Percentiles rank a stretch among this genome's conserved stretches.
phyloP scores from a whole-genome alignment of 2,329 filamentous ascomycete genomes.

The Chaetoscypha palmicola region DNA sequence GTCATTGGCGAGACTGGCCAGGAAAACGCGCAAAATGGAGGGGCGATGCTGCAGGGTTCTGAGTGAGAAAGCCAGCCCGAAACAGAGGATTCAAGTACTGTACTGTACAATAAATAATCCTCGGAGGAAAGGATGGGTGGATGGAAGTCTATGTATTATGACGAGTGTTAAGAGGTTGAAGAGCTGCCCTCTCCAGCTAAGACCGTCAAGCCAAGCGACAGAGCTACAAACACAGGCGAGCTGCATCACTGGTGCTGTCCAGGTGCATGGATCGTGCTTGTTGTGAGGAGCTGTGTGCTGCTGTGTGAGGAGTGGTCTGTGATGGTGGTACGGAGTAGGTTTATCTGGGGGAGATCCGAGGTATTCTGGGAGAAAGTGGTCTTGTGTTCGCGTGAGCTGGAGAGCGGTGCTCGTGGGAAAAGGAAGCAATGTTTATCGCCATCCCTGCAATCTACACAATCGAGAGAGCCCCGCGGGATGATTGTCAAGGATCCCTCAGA shows the following conservation, averaged over 20 bases:
- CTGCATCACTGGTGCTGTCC: no score
- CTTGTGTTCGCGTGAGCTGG: slow-evolving; percentile 6
- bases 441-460: slow-evolving; percentile 21
- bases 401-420: slow-evolving; percentile 7
- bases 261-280: slow-evolving; percentile 2
- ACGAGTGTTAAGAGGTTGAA: no score
- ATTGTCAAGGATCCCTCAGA: slow-evolving; percentile 9
- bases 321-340: no score
- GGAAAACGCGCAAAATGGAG: background rate
- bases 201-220: background rate
- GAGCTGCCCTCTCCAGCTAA: no score
- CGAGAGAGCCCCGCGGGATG: slow-evolving; percentile 13
- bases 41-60: background rate
- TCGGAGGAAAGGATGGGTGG: no score
- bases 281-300: background rate
- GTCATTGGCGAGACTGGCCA: slow-evolving; percentile 1
- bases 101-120: no score
- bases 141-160: no score
- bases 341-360: slow-evolving; percentile 5
- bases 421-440: slow-evolving; percentile 20
- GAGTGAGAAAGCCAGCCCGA: background rate
- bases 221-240: slow-evolving; percentile 10
- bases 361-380: slow-evolving; percentile 4
- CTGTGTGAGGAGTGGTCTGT: no score
- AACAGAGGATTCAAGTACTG: no score